Evolutionary conservation across 2,329 filamentous ascomycete species (phyloP).

Genomic region (Fusarium pseudoanthophilum): DNA sequence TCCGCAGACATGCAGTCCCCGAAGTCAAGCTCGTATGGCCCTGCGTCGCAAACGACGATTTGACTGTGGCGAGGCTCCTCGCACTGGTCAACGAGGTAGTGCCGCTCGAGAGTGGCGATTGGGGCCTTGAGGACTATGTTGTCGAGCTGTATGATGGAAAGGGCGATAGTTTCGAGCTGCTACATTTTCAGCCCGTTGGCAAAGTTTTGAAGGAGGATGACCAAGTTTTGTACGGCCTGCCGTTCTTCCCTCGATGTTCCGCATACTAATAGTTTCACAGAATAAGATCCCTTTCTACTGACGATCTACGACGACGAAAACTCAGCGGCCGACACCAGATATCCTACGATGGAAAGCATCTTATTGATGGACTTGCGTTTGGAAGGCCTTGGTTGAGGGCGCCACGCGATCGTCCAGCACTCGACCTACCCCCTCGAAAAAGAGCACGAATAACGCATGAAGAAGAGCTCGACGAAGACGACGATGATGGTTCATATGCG

Average conservation of each 20-base stretch:
- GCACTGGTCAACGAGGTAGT: constrained; percentile 82
- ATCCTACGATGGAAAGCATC: constrained; percentile 77
- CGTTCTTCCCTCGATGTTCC: neutral
- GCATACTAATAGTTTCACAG: constrained; percentile 54
- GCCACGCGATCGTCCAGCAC: constrained; percentile 69
- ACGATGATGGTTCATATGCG: constrained; percentile 50
- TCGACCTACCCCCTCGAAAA: constrained; percentile 81
- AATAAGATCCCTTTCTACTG: constrained; percentile 79
- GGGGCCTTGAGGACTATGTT: constrained; percentile 90
- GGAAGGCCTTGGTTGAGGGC: constrained; percentile 75
- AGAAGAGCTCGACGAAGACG: constrained; percentile 53
- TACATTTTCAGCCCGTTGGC: constrained; percentile 82
- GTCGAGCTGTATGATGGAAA: constrained; percentile 73
- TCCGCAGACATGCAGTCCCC: constrained; percentile 79
- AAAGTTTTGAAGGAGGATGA: constrained; percentile 84
- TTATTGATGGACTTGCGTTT: constrained; percentile 88
- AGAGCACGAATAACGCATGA: constrained; percentile 63
- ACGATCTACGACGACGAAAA: constrained; percentile 78
- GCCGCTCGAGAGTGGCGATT: constrained; percentile 82
- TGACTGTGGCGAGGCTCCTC: constrained; percentile 80
- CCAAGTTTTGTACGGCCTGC: constrained; percentile 74
- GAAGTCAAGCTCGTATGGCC: constrained; percentile 78
- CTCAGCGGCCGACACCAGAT: constrained; percentile 86
- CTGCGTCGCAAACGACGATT: constrained; percentile 64
- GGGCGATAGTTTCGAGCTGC: constrained; percentile 79